A percentile compares a stretch with the other conserved stretches of the same genome.
Conservation (phyloP, 805 yeast species). For the Candida sonorensis region DNA sequence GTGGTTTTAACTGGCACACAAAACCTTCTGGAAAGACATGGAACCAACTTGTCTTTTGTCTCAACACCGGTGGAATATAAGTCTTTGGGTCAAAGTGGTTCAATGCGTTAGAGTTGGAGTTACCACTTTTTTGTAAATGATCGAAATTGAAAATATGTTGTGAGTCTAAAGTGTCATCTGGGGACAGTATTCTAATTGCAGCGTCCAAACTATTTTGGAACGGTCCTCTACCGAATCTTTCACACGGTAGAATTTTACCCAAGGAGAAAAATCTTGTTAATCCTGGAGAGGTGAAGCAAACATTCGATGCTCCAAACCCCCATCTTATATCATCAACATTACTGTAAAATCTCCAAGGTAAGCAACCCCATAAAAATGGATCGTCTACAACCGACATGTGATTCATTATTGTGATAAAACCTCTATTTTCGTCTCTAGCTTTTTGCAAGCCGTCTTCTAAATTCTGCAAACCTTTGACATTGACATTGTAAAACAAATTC, state of each 20-base stretch:
- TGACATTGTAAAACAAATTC: slow-evolving; percentile 56
- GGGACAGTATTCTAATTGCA: slow-evolving; percentile 69
- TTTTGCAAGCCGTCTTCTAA: slow-evolving; percentile 58
- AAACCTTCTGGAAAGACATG: slow-evolving; percentile 95
- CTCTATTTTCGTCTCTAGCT: slow-evolving; percentile 62
- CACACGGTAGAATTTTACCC: slow-evolving; percentile 85
- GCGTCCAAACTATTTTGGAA: slow-evolving; percentile 90
- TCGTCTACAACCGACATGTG: slow-evolving; percentile 92
- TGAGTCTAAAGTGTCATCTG: slow-evolving; percentile 59
- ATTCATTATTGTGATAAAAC: slow-evolving; percentile 81
- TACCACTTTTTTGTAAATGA: too few species aligned
- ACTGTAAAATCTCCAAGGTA: slow-evolving; percentile 63
- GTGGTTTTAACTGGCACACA: slow-evolving; percentile 78
- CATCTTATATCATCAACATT: slow-evolving; percentile 71
- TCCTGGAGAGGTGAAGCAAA: slow-evolving; percentile 62
- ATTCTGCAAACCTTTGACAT: slow-evolving; percentile 53
- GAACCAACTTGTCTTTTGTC: slow-evolving; percentile 76
- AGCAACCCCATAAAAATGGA: slow-evolving; percentile 81
- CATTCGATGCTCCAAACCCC: slow-evolving; percentile 91
- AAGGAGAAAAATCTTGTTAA: slow-evolving; percentile 63
- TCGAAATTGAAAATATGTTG: slow-evolving; percentile 30
- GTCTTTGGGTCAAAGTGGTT: slow-evolving; percentile 22
- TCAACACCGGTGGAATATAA: slow-evolving; percentile 48
- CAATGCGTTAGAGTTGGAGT: too few species aligned
- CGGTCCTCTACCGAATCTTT: slow-evolving; percentile 87